Evolutionary conservation across 2,329 filamentous ascomycete species (phyloP).

Genomic region (Cladosporium phlei): DNA sequence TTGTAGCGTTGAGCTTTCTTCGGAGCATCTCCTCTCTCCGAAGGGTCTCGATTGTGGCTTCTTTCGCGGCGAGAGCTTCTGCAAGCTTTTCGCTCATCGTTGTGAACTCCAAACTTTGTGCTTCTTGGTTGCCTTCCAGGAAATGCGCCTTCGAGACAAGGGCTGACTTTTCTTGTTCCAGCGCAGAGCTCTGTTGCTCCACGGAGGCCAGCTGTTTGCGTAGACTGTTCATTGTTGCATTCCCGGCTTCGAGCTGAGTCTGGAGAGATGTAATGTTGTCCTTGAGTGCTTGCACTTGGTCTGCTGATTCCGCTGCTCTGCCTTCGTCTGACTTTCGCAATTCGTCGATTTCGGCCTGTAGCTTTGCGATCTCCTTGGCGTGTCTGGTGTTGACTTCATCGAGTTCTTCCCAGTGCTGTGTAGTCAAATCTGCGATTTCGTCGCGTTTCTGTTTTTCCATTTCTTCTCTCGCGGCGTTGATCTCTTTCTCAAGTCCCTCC

Average conservation of each 20-base stretch:
- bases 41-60: constrained; percentile 71
- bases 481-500: constrained; percentile 52
- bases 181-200: constrained; percentile 51
- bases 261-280: constrained; percentile 23
- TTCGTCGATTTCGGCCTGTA: constrained; percentile 47
- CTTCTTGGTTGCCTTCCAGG: constrained; percentile 82
- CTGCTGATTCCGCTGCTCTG: constrained; percentile 48
- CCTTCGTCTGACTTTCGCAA: constrained; percentile 51
- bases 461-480: constrained; percentile 41
- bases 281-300: constrained; percentile 41
- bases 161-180: constrained; percentile 71
- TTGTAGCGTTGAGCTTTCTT: constrained; percentile 91
- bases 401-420: constrained; percentile 63
- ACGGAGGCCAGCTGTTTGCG: constrained; percentile 49
- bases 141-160: constrained; percentile 81
- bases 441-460: constrained; percentile 42
- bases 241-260: constrained; percentile 45
- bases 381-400: constrained; percentile 60
- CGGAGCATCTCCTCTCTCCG: constrained; percentile 87
- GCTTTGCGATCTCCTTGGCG: constrained; percentile 62
- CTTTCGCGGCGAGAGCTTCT: constrained; percentile 66
- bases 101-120: constrained; percentile 80
- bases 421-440: constrained; percentile 55
- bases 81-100: constrained; percentile 75
- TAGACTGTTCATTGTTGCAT: constrained; percentile 53